Base-by-base conservation (phyloP, 495 filamentous ascomycete species). In the Tuber borchii region DNA sequence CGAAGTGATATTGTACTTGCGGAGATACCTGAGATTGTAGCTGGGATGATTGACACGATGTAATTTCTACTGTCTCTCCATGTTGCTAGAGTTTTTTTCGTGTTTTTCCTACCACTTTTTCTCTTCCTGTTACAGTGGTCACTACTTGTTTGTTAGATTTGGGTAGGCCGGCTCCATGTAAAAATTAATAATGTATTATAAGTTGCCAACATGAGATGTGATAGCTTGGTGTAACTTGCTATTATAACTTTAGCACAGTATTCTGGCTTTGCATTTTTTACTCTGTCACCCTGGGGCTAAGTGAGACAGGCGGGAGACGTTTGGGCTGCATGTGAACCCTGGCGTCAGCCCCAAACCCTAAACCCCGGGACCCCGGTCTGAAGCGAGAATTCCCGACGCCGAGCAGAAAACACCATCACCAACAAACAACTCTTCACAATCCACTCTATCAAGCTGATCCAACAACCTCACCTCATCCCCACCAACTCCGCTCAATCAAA, bases 371-470 rank as follows among this genome's bases (percentile, higher is more conserved):
- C 39, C 70, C 70, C 22, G 20, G 31, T 72, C 51, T 43, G 71
- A 69, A 69, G 56, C 71, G 77, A 73, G 71, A 78, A 73, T 46
- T 74, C 61, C 76, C 61, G 73, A 76, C 73, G 70, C 71, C 45
- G 78, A 45, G 76, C 61, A 71, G 46, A 79, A 79, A 79, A 71
- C 77, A 73, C 45, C 70, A 73, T 72, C 73, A 19, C 26, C 72
- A 39, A 45, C 46, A 74, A 39, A 45, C 46, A 74, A 44, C 42
- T 39, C 71, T 68, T 42, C 75, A 69, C 71, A 76, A 31, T 22
- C 45, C 56, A 65, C 56, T 34, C 56, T 34, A 65, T 40, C 40
- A 65, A 51, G 68, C 75, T 70, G 44, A 73, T 51, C 69, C 76
- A 70, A 76, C 51, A 48, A 34, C 69, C 48, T 44, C 42, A 26